Evolutionary conservation across 768 basidiomycete species (phyloP).

Genomic region (Wakefieldia striispora): DNA sequence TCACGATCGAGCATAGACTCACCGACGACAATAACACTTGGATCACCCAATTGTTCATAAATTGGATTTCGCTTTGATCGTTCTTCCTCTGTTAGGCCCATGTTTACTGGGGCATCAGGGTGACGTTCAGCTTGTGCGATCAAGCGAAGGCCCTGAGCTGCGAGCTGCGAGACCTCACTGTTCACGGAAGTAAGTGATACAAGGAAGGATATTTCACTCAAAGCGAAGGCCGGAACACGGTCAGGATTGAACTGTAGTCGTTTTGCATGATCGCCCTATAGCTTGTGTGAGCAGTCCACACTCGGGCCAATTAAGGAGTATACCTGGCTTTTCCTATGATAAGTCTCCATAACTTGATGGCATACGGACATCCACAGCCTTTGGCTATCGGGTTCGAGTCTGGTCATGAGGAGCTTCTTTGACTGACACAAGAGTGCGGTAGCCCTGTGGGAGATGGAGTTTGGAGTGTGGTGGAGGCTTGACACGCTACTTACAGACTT

Average conservation of each 20-base stretch:
- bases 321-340: conserved; percentile 49
- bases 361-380: conserved; percentile 67
- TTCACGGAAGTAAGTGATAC: conserved; percentile 71
- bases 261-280: conserved; percentile 43
- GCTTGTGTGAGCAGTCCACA: conserved; percentile 4
- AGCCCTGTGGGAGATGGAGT: conserved; percentile 15
- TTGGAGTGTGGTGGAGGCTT: neutral
- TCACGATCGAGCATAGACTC: conserved; percentile 21
- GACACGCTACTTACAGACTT: conserved; percentile 42
- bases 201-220: conserved; percentile 72
- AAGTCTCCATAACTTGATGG: conserved; percentile 58
- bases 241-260: conserved; percentile 48
- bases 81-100: conserved; percentile 56
- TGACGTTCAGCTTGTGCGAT: conserved; percentile 67
- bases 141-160: conserved; percentile 66
- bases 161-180: conserved; percentile 60
- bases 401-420: conserved; percentile 55
- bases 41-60: conserved; percentile 79
- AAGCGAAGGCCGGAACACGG: conserved; percentile 60
- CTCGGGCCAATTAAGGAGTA: conserved; percentile 8
- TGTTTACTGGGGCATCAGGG: conserved; percentile 52
- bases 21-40: conserved; percentile 68
- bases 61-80: conserved; percentile 66
- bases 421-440: conserved; percentile 43
- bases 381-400: conserved; percentile 60